Conservation (phyloP, 2,329 filamentous ascomycete species). For the Venturiaceae sp. region DNA sequence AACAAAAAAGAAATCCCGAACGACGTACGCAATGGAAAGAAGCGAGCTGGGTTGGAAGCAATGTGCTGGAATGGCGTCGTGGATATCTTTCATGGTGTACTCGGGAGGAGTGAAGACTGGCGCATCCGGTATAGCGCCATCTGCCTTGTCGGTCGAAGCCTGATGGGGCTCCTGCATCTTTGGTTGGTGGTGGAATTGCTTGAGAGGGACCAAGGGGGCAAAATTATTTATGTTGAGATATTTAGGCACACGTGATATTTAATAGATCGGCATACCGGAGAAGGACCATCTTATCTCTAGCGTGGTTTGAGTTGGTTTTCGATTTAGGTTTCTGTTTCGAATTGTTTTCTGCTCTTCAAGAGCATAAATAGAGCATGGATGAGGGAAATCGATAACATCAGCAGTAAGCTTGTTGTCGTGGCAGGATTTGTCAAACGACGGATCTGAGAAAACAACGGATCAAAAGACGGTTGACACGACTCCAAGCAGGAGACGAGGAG, state of each 20-base stretch:
- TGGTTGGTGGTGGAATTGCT: not conserved
- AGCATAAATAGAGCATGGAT: too few relatives aligned
- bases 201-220: not conserved
- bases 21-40: slow-evolving; percentile 35
- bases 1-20: slow-evolving; percentile 45
- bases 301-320: not conserved
- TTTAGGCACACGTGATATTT: not conserved
- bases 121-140: not conserved
- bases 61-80: slow-evolving; percentile 45
- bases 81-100: not conserved
- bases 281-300: not conserved
- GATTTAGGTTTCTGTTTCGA: not conserved
- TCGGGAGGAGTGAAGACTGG: not conserved
- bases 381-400: too few relatives aligned
- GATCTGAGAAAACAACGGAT: too few relatives aligned
- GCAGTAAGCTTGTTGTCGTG: too few relatives aligned
- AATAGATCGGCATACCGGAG: not conserved
- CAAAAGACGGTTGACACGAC: too few relatives aligned
- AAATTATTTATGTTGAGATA: not conserved
- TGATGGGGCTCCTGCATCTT: not conserved
- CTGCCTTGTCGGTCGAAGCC: not conserved
- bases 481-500: too few relatives aligned
- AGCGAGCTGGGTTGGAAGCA: slow-evolving; percentile 49
- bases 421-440: too few relatives aligned
- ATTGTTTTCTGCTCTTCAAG: too few relatives aligned